Conservation (phyloP, 2,329 filamentous ascomycete genomes). For the Pezizomycotina sp. region DNA sequence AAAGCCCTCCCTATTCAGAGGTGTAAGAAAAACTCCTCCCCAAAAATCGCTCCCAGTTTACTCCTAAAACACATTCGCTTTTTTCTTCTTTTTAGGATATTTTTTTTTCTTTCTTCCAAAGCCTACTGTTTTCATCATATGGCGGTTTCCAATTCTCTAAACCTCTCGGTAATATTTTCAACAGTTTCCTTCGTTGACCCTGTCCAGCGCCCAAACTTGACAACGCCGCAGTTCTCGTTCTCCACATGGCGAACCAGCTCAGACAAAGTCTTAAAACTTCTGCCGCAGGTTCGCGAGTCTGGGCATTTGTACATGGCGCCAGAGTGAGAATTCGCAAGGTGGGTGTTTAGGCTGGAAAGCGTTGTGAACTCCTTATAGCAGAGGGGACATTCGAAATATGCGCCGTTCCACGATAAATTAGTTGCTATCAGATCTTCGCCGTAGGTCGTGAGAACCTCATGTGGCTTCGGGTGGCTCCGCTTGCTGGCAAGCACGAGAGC, state of each 20-base stretch:
- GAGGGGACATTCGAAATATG: constrained; percentile 15
- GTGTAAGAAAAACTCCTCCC: no score
- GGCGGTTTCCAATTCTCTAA: no score
- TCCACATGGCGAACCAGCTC: constrained; percentile 15
- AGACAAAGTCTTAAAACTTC: constrained; percentile 9
- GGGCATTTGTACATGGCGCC: constrained; percentile 12
- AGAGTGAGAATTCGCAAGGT: constrained; percentile 13
- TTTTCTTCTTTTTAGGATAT: no score
- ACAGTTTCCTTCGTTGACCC: constrained; percentile 9
- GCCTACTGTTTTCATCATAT: no score
- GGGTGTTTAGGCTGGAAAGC: constrained; percentile 12
- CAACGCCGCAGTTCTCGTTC: constrained; percentile 15
- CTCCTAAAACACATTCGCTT: no score
- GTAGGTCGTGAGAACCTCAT: no score
- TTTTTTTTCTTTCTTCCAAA: no score
- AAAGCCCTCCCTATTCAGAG: no score
- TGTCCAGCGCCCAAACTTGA: constrained; percentile 15
- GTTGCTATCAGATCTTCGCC: constrained; percentile 13
- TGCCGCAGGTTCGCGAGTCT: constrained; percentile 11
- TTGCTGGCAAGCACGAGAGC: no score
- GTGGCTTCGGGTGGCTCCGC: no score
- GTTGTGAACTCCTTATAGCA: constrained; percentile 15
- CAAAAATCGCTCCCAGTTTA: no score
- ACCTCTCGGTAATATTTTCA: constrained; percentile 13
- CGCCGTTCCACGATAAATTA: constrained; percentile 14